Base-by-base conservation (phyloP, 2,329 filamentous ascomycete species). In the Thielaviopsis populi region DNA sequence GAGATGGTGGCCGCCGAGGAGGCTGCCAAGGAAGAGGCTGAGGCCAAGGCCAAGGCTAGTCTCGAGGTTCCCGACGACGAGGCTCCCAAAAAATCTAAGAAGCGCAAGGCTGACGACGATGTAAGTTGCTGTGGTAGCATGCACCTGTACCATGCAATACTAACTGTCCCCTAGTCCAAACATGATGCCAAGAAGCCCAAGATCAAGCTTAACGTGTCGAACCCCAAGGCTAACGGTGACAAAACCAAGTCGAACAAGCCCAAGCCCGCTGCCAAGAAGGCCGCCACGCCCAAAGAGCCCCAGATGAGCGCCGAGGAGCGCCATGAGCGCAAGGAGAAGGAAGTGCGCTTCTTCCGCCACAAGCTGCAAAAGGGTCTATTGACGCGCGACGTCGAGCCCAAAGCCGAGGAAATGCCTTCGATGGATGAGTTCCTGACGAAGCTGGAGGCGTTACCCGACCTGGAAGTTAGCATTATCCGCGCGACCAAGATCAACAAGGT, bases 401-500 rank as follows among this genome's bases (percentile, higher is more conserved):
- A 91, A 74, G 88, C 90, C 69, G 85, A 91, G 7, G 88, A 92
- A 69, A 91, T 92, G 87, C 78, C 83, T 67, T 76, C 78, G 59
- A 91, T 94, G 86, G 85, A 85, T 3, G 86, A 88, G 19, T 89
- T 85, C 70, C 79, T 95, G 65, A 81, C 80, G 37, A 89, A 95
- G 73, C 82, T 99, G 5, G 94, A 99, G 75, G 82, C 79, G 7
- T 86, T 79, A 73, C 77, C 83, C 1, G 88, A 95, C 68, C 82
- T 97, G 3, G 92, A 97, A 72, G 89, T 88, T 37, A 84, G 85
- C 68, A 94, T 96, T 69, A 96, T 97, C 70, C 85, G 89, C 68
- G 79, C 78, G 15, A 99, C 94, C 67, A 99, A 97, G 80, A 96
- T 99, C 75, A 92, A 97, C 83, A 99, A 99, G 78, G 92, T 99